Base-by-base conservation (phyloP, 306 rosid genomes). In the Parietaria judaica region DNA sequence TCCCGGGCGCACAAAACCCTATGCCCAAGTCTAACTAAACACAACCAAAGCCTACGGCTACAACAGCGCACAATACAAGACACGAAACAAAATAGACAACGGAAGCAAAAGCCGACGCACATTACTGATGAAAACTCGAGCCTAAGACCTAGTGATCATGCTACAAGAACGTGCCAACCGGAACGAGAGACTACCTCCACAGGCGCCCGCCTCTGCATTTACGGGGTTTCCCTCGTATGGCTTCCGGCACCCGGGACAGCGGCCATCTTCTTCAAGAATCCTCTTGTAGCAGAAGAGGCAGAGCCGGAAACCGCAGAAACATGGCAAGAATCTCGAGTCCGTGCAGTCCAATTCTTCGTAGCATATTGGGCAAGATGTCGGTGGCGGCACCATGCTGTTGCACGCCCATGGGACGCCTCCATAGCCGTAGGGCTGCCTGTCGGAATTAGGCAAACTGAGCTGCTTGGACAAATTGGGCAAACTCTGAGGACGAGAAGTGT, bases 221-320 rank as follows among this genome's bases (percentile, higher is more conserved):
- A 76, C 61, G 73, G 79, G 76, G 16, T 72, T 80, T 59, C 73
- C 57, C 69, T 86, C 81, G 61, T 92, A 92, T 4, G 88, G 89
- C 84, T 92, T 88, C 86, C 99, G 78, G 77, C 99, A 92, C 48
- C 95, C 95, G 4, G 99, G 99, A 57, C 99, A 92, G 45, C 99
- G 97, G 4, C 90, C 84, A 69, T 88, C 99, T 64, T 78, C 83
- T 61, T 92, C 99, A 11, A 92, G 80, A 69, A 92, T 92, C 84
- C 94, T 92, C 79, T 92, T 92, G 76, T 92, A 95, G 76, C 99
- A 92, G 79, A 92, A 92, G 53, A 92, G 99, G 73, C 99, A 92
- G 66, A 92, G 90, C 81, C 94, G 79, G 68, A 86, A 92, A 37
- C 99, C 97, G 38, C 99, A 92, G 58, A 74, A 62, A 74, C 99